These are phyloP conservation scores for Moniliella sp. DNA, from an alignment of 1,284 basidiomycete species.

Conservation along the genomic window DNA sequence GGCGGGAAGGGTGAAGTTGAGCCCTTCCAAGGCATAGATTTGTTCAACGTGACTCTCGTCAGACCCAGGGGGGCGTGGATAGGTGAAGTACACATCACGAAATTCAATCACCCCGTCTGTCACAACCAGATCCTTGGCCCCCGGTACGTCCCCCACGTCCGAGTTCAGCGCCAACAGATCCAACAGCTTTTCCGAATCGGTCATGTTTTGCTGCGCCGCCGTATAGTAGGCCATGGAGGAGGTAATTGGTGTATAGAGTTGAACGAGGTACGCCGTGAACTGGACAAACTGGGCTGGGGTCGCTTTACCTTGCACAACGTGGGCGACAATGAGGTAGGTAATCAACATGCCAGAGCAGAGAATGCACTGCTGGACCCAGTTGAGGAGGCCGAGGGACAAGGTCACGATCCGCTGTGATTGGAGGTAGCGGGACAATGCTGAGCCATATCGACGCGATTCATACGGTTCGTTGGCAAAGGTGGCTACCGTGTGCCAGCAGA, in stretches of 20 bases:
- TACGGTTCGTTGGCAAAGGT: constrained; percentile 63
- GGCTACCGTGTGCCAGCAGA: constrained; percentile 38
- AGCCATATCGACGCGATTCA: constrained; percentile 51
- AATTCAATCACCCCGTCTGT: constrained; percentile 59
- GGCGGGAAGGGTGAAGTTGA: constrained; percentile 64
- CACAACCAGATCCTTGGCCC: constrained; percentile 53
- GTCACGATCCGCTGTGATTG: constrained; percentile 45
- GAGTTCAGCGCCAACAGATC: constrained; percentile 36
- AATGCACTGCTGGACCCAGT: constrained; percentile 23
- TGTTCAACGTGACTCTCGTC: constrained; percentile 46
- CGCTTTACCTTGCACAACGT: constrained; percentile 11
- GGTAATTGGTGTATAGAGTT: constrained; percentile 38
- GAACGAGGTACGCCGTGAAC: constrained; percentile 57
- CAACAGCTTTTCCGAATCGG: constrained; percentile 39
- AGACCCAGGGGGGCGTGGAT: no score
- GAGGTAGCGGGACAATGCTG: not conserved
- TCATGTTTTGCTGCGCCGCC: constrained; percentile 38
- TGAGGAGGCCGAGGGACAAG: constrained; percentile 40
- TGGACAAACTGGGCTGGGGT: constrained; percentile 45
- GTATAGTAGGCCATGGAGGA: constrained; percentile 28
- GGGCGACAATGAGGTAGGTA: constrained; percentile 15
- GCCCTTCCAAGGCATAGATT: constrained; percentile 50
- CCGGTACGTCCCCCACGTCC: constrained; percentile 58
- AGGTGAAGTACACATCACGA: constrained; percentile 37
- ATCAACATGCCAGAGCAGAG: constrained; percentile 20